Conservation (phyloP, 805 yeast genomes). For the Candida ovalis region DNA sequence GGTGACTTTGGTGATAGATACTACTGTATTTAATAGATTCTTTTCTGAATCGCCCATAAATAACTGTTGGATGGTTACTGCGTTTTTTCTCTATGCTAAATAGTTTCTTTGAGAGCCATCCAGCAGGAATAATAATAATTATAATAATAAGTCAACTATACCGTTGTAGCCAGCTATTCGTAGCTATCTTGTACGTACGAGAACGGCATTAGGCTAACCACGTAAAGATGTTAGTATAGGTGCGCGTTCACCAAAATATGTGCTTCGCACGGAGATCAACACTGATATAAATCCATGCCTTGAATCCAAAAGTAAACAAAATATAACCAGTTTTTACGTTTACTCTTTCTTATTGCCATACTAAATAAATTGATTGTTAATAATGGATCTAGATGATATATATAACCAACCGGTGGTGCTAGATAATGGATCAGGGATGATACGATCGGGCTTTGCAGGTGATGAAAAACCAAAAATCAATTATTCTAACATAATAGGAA, state of each 20-base stretch:
- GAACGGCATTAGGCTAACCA: too few relatives aligned
- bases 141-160: too few relatives aligned
- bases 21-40: conserved; percentile 70
- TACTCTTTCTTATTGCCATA: not conserved
- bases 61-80: not conserved
- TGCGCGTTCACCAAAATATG: too few relatives aligned
- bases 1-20: conserved; percentile 99
- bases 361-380: not conserved
- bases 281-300: too few relatives aligned
- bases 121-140: not conserved
- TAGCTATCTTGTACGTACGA: too few relatives aligned
- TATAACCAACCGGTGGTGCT: conserved; percentile 71
- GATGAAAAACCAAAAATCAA: conserved; percentile 72
- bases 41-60: not conserved
- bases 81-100: conserved; percentile 1
- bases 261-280: too few relatives aligned
- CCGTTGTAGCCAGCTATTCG: too few relatives aligned
- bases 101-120: conserved; percentile 1
- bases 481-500: conserved; percentile 66
- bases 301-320: not conserved
- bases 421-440: conserved; percentile 82
- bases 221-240: too few relatives aligned
- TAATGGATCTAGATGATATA: conserved; percentile 22
- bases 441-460: conserved; percentile 92
- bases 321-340: not conserved